Base-by-base conservation (phyloP, 768 basidiomycete species). In the Porphyrellus cyaneotinctus region DNA sequence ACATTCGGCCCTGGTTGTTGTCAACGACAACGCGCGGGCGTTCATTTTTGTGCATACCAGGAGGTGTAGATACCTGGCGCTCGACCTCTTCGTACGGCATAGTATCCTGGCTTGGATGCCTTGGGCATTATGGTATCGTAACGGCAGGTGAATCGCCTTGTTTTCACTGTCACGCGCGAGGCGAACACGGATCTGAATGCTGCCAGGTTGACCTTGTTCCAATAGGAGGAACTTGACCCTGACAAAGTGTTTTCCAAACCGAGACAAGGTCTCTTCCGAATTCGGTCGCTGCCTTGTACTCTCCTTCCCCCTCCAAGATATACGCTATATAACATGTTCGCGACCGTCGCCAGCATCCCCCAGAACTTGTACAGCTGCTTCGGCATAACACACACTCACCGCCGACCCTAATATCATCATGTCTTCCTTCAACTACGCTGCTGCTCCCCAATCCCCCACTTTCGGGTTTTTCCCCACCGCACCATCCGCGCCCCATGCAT, bases 51-150 rank as follows among this genome's bases (percentile, higher is more conserved):
- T 33, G 49, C 75, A 58, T 62, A 88, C 92, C 93, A 95, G 24
- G 82, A 78, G 2, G 55, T 52, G 65, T 84, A 94, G 5, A 94
- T 72, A 0, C 92, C 92, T 0, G 83, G 76, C 12, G 61, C 56
- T 32, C 73, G 71, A 11, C 92, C 92, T n/a, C 67, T 73, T 32
- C 72, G 75, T 9, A 95, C 91, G 23, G 89, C 87, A 64, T 91
- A 93, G 65, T 78, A 91, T 5, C 65, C 73, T n/a, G 58, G 70
- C 64, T 79, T 81, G 15, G 67, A 51, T 2, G 68, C 59, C 48
- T 71, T 74, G 1, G 71, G 71, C 74, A 77, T 74, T 2, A 47
- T 38, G 20, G 32, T 38, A 8, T 50, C 14, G 18, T 43, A n/a
- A n/a, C n/a, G n/a, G n/a, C 9, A 28, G 28, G 17, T 33, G 43